Evolutionary conservation across 2,329 filamentous ascomycete species (phyloP), one percentile per base, ranked within the genome.

Genomic region (Endothia cerciana): DNA sequence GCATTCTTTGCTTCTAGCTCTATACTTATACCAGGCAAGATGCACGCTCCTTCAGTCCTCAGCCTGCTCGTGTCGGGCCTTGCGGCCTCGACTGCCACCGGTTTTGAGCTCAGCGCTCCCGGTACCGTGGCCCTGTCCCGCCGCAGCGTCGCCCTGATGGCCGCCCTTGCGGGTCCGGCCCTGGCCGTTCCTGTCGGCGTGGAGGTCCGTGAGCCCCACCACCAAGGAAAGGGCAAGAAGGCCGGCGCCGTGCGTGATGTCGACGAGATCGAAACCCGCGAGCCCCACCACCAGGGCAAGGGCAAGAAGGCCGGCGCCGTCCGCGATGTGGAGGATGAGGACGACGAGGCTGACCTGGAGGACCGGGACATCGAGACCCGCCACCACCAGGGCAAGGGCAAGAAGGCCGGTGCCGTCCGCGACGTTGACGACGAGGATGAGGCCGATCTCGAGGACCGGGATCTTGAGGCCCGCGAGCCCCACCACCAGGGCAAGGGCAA

Each of bases 251-350:
- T 2, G 11, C 60, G 60, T 15, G 43, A 59, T 5, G 33, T 41
- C 4, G 58, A 60, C 28, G 41, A 60, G 33, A 17, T 56, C 15
- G 51, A 56, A 13, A 15, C 56, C 15, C 65, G 65, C 4, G 45
- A 49, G 45, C 45, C 45, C 5, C 69, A 71, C 47, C 72, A 73
- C 47, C 70, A 70, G 28, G 68, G 69, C 58, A 70, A 69, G 68
- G 69, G 70, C 62, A 68, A 67, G 63, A 68, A 59, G 63, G 61
- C 59, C 40, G 40, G 19, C 28, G 63, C 59, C 10, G 17, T 17
- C 17, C 33, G 33, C 0, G 38, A 53, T 15, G 57, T 19, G 6
- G 55, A 51, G 7, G 63, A 56, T 57, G 49, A 53, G 49, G 25
- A 41, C 28, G 45, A 62, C 2, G 17, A 53, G 8, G 47, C 55